Evolutionary conservation across 176 grass and related monocot genomes (phyloP).

Genomic region (Bothriochloa decipiens): DNA sequence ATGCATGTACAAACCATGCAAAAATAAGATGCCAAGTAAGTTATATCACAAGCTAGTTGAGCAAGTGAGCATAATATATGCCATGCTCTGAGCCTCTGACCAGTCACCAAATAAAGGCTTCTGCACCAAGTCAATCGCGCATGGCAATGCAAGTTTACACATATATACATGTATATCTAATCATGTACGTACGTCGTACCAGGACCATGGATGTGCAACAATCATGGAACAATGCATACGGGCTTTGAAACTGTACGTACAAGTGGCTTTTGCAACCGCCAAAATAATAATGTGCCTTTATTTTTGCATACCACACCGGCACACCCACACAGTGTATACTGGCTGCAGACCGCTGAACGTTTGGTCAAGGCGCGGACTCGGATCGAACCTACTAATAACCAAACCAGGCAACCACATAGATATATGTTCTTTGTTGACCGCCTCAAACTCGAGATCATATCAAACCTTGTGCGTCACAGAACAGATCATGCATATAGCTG

Average conservation of each 20-base stretch:
- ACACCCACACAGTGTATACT: too few relatives aligned
- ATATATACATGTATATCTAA: background rate
- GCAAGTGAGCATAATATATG: background rate
- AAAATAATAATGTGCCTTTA: background rate
- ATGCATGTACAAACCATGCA: background rate
- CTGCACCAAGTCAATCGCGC: constrained; percentile 17
- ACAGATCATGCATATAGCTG: background rate
- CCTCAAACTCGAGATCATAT: background rate
- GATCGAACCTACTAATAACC: background rate
- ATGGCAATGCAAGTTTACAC: constrained; percentile 5
- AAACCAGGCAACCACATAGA: background rate
- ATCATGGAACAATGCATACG: constrained; percentile 13
- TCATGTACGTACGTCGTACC: background rate
- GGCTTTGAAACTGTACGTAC: background rate
- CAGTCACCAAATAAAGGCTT: constrained; percentile 40
- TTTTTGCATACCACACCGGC: background rate
- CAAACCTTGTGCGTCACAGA: constrained; percentile 29
- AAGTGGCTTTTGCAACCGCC: background rate
- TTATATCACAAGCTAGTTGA: background rate
- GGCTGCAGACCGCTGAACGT: background rate
- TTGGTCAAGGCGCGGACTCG: constrained; percentile 18
- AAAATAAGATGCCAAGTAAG: background rate
- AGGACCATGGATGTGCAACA: constrained; percentile 14
- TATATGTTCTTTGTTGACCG: constrained; percentile 12
- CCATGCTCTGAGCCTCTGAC: background rate